phyloP scores from a whole-genome alignment of 1,284 basidiomycete species.

The Moniliophthora roreri region DNA sequence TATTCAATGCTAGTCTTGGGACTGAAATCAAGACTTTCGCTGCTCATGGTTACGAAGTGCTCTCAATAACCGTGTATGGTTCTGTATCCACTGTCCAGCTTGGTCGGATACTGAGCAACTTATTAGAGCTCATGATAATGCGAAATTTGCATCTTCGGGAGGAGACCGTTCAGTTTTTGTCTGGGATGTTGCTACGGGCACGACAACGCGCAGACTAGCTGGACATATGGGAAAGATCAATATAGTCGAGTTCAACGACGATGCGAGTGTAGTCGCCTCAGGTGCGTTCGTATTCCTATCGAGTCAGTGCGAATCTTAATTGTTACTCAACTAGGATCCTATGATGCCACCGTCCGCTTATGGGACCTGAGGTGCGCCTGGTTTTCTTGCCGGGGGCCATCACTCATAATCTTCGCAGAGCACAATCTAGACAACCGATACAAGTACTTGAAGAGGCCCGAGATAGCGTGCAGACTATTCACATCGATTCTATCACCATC shows the following conservation, averaged over 20 bases:
- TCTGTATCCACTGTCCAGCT: constrained; percentile 14
- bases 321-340: constrained; percentile 84
- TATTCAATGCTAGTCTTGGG: constrained; percentile 88
- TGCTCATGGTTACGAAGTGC: constrained; percentile 93
- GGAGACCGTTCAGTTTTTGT: constrained; percentile 91
- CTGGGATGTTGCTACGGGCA: constrained; percentile 93
- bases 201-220: constrained; percentile 77
- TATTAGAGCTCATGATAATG: constrained; percentile 85
- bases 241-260: constrained; percentile 86
- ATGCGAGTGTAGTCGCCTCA: constrained; percentile 83
- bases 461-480: constrained; percentile 84
- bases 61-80: constrained; percentile 83
- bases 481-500: constrained; percentile 65
- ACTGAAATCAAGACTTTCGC: constrained; percentile 89
- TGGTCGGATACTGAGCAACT: constrained; percentile 8
- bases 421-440: constrained; percentile 82
- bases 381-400: background rate
- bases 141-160: constrained; percentile 90
- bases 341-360: constrained; percentile 83
- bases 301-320: background rate
- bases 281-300: constrained; percentile 47
- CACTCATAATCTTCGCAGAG: constrained; percentile 40
- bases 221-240: constrained; percentile 93
- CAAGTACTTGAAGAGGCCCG: constrained; percentile 89
- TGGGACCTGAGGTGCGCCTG: constrained; percentile 88